Base-by-base conservation (phyloP, 371 early-diverging fungal species). In the Syncephalastrum sp. region DNA sequence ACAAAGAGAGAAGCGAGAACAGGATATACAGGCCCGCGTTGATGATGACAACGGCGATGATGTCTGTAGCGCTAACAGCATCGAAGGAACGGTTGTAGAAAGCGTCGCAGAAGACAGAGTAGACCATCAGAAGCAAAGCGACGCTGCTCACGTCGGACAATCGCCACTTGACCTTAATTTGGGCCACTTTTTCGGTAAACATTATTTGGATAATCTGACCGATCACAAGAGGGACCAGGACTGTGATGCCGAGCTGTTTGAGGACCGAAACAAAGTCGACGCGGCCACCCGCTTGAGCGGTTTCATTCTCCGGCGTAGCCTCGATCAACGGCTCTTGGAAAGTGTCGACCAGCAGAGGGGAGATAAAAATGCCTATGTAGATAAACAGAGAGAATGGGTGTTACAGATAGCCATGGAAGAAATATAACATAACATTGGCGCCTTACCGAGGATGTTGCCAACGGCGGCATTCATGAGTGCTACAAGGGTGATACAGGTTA, bases 31-130 rank as follows among this genome's bases (percentile, higher is more conserved):
- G 68, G 8, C 63, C 56, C 3, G 75, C 65, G 46, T 81, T 72
- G 21, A 85, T 58, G 5, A 75, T 67, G 17, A 78, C 72, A 14
- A 85, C 68, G 25, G 81, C 77, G 47, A 82, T 65, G 24, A 83
- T 69, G 44, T 78, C 81, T 0, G 74, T 72, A 1, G 79, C 78
- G 19, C 69, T 56, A 5, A 82, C 76, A 4, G 69, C 61, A 12
- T 69, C 57, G 21, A 74, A 79, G 1, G 82, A 74, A 43, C 75
- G 54, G 41, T 72, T 65, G 42, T 70, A 41, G 47, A 88, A 82
- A 6, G 86, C 83, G 60, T 89, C 86, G 59, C 81, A 83, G 56
- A 89, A 89, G 5, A 86, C 83, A 24, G 79, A 75, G 83, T 84
- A 89, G 17, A 89, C 86, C 27, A 89, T 69, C 47, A 81, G 66